Conservation (phyloP, 257 asterid species). For the Ocimum tenuiflorum region DNA sequence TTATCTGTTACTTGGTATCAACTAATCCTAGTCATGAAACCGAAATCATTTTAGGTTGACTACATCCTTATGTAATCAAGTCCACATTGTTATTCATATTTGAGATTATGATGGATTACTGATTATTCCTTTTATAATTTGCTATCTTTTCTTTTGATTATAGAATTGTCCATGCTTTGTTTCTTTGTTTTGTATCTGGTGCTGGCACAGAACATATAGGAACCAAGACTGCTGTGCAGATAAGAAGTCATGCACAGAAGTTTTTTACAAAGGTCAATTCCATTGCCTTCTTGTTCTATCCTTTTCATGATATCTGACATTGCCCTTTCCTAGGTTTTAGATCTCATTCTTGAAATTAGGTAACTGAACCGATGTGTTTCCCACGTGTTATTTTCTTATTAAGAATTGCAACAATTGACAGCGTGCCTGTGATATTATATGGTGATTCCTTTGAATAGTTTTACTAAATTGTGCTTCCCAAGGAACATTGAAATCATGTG, state of each 20-base stretch:
- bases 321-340: constrained; percentile 10
- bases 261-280: constrained; percentile 84
- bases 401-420: neutral
- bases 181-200: constrained; percentile 37
- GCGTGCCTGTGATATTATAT: neutral
- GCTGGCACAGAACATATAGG: constrained; percentile 91
- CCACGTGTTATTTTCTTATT: neutral
- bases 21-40: neutral
- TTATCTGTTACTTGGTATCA: neutral
- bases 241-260: constrained; percentile 99
- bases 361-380: constrained; percentile 3
- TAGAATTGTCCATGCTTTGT: constrained; percentile 35
- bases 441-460: too few species aligned
- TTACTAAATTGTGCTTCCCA: too few species aligned
- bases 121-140: constrained; percentile 17
- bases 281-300: constrained; percentile 33
- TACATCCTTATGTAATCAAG: constrained; percentile 5
- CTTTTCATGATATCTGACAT: constrained; percentile 10
- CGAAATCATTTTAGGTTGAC: constrained; percentile 6
- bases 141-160: constrained; percentile 31
- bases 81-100: neutral
- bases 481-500: constrained; percentile 5
- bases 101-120: constrained; percentile 21
- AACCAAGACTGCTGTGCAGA: constrained; percentile 99
- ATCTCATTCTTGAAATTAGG: constrained; percentile 4